Conservation (phyloP, 306 rosid species). For the Hippophae gyantsensis region DNA sequence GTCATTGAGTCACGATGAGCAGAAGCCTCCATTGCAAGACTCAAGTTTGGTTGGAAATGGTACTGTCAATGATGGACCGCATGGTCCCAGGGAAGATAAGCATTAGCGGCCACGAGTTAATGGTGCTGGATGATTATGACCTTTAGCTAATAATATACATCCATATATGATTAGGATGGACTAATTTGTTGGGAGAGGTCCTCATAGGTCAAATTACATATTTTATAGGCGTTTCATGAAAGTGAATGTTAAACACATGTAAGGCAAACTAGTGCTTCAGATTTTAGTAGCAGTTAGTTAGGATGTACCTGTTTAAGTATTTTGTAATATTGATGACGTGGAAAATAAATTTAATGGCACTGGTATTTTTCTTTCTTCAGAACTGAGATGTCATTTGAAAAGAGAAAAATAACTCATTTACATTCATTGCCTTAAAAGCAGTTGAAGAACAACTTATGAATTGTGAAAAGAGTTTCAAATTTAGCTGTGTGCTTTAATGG, state of each 20-base stretch:
- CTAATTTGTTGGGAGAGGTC: no score
- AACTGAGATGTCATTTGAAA: no score
- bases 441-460: no score
- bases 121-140: not conserved
- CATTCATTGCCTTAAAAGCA: no score
- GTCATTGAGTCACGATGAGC: not conserved
- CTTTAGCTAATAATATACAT: not conserved
- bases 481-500: no score
- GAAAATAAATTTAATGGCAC: no score
- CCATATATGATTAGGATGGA: not conserved
- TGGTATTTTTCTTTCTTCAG: no score
- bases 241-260: constrained; percentile 1
- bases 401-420: no score
- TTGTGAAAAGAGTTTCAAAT: no score
- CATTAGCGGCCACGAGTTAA: constrained; percentile 16
- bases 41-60: constrained; percentile 11
- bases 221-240: no score
- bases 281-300: not conserved
- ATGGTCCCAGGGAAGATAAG: constrained; percentile 19
- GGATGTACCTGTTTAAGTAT: not conserved
- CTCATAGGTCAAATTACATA: no score
- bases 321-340: not conserved
- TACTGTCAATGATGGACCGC: not conserved
- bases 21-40: constrained; percentile 6
- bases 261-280: not conserved